phyloP scores from a whole-genome alignment of 768 basidiomycete genomes.

The Mycena vulgaris region DNA sequence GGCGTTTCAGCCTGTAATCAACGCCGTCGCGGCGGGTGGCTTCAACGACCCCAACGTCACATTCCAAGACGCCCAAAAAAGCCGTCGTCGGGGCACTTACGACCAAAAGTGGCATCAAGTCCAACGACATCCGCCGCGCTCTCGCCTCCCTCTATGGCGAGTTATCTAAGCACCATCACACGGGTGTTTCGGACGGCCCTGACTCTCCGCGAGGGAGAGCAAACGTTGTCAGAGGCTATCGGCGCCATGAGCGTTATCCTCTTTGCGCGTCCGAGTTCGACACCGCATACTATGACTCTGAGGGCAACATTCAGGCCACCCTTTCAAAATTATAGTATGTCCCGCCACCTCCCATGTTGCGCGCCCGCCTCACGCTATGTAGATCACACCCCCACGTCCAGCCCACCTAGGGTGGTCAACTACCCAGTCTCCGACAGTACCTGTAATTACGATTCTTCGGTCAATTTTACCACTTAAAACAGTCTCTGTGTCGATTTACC shows the following conservation, averaged over 20 bases:
- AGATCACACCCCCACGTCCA: background rate
- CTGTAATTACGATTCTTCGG: too few relatives aligned
- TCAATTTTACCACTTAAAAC: too few relatives aligned
- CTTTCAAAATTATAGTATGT: background rate
- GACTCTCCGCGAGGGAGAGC: background rate
- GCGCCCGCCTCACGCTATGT: background rate
- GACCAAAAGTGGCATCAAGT: background rate
- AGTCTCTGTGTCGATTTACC: too few relatives aligned
- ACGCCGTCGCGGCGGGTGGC: background rate
- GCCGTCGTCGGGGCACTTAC: background rate
- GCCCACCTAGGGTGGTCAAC: too few relatives aligned
- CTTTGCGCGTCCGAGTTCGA: conserved; percentile 6
- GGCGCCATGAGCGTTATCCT: conserved; percentile 4
- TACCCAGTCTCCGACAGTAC: too few relatives aligned
- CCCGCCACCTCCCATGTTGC: background rate
- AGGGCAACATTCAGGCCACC: background rate
- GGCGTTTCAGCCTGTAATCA: conserved; percentile 12
- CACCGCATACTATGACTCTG: background rate
- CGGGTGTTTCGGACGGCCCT: background rate
- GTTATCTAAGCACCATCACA: background rate
- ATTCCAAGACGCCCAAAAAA: background rate
- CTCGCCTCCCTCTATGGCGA: background rate
- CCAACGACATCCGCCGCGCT: background rate
- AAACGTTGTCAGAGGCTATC: background rate
- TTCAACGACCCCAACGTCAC: background rate